phyloP scores from a whole-genome alignment of 1,139 yeast genomes.

The Yamadazyma jaroonii region DNA sequence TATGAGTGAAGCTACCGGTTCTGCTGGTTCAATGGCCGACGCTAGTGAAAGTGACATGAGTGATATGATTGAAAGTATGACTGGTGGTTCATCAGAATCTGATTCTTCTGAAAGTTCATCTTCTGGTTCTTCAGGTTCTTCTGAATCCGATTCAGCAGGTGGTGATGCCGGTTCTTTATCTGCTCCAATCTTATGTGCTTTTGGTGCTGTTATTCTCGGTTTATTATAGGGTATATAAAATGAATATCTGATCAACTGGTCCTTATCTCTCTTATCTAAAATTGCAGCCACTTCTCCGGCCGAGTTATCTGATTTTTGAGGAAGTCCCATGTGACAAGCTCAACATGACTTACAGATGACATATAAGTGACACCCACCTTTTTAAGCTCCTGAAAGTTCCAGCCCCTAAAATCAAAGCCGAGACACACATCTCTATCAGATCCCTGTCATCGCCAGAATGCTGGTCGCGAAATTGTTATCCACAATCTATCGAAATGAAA shows the following conservation, averaged over 20 bases:
- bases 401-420: too few relatives aligned
- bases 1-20: conserved; percentile 1
- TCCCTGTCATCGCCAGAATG: neutral
- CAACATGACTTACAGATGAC: too few relatives aligned
- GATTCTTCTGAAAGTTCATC: conserved; percentile 1
- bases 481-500: conserved; percentile 2
- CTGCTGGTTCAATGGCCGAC: neutral
- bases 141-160: conserved; percentile 3
- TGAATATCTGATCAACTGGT: too few relatives aligned
- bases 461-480: conserved; percentile 1
- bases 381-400: too few relatives aligned
- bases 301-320: too few relatives aligned
- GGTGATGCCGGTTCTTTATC: conserved; percentile 2
- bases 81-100: conserved; percentile 1
- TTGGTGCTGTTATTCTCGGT: conserved; percentile 11
- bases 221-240: conserved; percentile 8
- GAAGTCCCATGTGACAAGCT: too few relatives aligned
- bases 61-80: neutral
- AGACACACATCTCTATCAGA: too few relatives aligned
- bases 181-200: conserved; percentile 8
- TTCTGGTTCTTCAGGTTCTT: conserved; percentile 4
- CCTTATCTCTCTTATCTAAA: too few relatives aligned
- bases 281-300: too few relatives aligned
- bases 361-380: too few relatives aligned
- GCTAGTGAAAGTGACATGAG: conserved; percentile 1